Evolutionary conservation across 768 basidiomycete species (phyloP).

Genomic region (Clitopilus hobsonii): DNA sequence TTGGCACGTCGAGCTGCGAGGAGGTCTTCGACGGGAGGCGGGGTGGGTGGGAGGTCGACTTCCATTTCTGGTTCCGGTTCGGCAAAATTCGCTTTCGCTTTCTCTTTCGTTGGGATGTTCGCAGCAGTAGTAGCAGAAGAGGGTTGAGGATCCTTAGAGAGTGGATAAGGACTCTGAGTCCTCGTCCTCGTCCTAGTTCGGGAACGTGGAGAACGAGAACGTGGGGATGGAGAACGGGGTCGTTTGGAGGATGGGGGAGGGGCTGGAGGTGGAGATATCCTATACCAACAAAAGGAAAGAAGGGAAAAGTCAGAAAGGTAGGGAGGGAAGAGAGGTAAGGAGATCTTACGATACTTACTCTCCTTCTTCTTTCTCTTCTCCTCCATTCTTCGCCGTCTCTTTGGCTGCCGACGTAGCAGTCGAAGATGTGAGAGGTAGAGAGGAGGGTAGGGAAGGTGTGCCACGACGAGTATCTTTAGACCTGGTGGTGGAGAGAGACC

Average conservation of each 20-base stretch:
- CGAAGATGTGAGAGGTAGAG: too few relatives aligned
- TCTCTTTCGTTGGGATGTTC: too few relatives aligned
- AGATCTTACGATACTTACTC: conserved; percentile 69
- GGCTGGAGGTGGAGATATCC: conserved; percentile 43
- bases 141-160: neutral
- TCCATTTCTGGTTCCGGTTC: conserved; percentile 46
- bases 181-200: neutral
- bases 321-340: neutral
- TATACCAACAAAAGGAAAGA: too few relatives aligned
- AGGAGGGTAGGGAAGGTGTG: neutral
- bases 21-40: conserved; percentile 55
- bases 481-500: too few relatives aligned
- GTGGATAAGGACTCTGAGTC: neutral
- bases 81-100: conserved; percentile 15
- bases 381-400: too few relatives aligned
- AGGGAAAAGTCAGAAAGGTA: too few relatives aligned
- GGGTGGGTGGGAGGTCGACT: conserved; percentile 46
- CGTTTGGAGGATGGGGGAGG: conserved; percentile 9
- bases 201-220: conserved; percentile 18
- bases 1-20: conserved; percentile 67
- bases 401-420: too few relatives aligned
- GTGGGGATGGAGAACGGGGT: conserved; percentile 11
- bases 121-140: conserved; percentile 9
- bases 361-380: conserved; percentile 82
- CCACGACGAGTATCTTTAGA: conserved; percentile 4